phyloP scores from a whole-genome alignment of 371 early-diverging fungal species.

The Synchytrium microbalum region DNA sequence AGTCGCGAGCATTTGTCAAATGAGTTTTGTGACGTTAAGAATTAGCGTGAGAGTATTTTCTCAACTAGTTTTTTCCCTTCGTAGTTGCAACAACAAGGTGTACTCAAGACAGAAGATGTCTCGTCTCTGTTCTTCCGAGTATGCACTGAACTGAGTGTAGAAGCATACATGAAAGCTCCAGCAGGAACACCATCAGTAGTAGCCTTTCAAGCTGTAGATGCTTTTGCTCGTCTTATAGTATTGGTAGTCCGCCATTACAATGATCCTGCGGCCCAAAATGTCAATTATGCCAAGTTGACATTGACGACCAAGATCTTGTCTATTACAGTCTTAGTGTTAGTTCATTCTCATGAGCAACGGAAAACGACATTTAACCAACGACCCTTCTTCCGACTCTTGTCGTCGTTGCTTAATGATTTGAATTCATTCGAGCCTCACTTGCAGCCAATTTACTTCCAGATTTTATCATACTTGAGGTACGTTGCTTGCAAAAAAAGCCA shows the following conservation, averaged over 20 bases:
- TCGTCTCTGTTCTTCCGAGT: constrained; percentile 81
- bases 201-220: constrained; percentile 71
- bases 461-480: constrained; percentile 57
- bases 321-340: constrained; percentile 72
- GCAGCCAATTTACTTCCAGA: constrained; percentile 62
- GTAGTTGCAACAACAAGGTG: constrained; percentile 70
- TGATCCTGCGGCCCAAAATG: constrained; percentile 31
- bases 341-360: constrained; percentile 73
- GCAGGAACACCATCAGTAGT: constrained; percentile 29
- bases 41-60: constrained; percentile 13
- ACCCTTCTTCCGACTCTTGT: constrained; percentile 85
- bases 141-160: constrained; percentile 74
- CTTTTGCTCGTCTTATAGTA: constrained; percentile 72
- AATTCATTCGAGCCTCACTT: constrained; percentile 60
- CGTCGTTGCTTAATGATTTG: constrained; percentile 74
- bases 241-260: constrained; percentile 53
- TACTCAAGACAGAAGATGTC: constrained; percentile 65
- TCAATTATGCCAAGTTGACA: constrained; percentile 43
- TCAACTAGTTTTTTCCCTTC: constrained; percentile 19
- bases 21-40: not conserved
- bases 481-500: not conserved
- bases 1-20: not conserved
- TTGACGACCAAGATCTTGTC: constrained; percentile 71
- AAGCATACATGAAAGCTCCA: constrained; percentile 48
- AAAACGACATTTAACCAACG: constrained; percentile 79